phyloP scores from a whole-genome alignment of 2,329 filamentous ascomycete species.

The Claviceps arundinis region DNA sequence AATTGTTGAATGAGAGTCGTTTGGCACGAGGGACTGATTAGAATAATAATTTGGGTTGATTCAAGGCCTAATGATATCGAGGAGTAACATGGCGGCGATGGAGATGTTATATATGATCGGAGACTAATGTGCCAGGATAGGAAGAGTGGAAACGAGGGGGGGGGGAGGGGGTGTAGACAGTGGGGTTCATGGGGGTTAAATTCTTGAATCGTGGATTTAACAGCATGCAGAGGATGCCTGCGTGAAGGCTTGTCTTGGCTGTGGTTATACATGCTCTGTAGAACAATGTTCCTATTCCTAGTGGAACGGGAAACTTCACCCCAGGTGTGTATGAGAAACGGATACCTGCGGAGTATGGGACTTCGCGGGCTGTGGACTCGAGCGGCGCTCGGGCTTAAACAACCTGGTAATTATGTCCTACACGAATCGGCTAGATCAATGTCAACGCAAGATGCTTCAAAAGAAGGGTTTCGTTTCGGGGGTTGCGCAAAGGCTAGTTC shows the following conservation, averaged over 20 bases:
- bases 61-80: constrained; percentile 2
- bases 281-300: not conserved
- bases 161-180: constrained; percentile 1
- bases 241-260: no score
- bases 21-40: constrained; percentile 1
- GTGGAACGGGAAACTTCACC: constrained; percentile 6
- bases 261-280: no score
- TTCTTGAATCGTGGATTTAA: not conserved
- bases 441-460: constrained; percentile 3
- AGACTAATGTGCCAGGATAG: constrained; percentile 6
- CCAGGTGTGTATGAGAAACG: not conserved
- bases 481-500: constrained; percentile 3
- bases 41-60: not conserved
- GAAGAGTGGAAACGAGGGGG: not conserved
- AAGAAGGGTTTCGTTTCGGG: constrained; percentile 5
- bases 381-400: constrained; percentile 10
- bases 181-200: constrained; percentile 1
- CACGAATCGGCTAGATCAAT: constrained; percentile 10
- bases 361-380: constrained; percentile 2
- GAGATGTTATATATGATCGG: constrained; percentile 9
- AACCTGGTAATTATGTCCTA: constrained; percentile 7
- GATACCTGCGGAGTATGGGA: not conserved
- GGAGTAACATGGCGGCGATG: constrained; percentile 4
- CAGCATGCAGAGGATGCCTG: not conserved
- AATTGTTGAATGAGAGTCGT: not conserved